phyloP scores from a whole-genome alignment of 306 rosid species.

The Cyclanthera cordifolia region DNA sequence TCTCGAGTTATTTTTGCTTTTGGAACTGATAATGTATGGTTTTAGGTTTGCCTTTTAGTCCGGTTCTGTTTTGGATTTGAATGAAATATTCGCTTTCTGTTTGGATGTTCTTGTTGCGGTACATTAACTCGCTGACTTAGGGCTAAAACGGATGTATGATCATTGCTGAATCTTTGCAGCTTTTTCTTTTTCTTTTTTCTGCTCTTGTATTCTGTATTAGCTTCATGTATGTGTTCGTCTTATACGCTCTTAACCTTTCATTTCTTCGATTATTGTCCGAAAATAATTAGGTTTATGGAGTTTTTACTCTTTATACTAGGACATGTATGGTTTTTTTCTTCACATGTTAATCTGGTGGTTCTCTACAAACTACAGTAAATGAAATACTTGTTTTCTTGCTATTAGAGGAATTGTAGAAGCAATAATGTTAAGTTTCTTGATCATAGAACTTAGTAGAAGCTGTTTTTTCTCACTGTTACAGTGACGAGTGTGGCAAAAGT shows the following conservation, averaged over 20 bases:
- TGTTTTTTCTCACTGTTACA: constrained; percentile 17
- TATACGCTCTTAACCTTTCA: background rate
- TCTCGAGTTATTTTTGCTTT: background rate
- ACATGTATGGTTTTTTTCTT: background rate
- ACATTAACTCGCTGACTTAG: background rate
- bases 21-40: background rate
- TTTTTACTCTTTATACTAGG: background rate
- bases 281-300: background rate
- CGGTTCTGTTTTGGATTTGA: background rate
- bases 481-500: constrained; percentile 63
- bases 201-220: background rate
- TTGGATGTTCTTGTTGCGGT: background rate
- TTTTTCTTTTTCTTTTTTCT: background rate
- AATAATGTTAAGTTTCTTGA: background rate
- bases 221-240: background rate
- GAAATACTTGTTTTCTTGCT: background rate
- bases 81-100: background rate
- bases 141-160: background rate
- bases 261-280: background rate
- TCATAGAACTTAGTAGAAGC: background rate
- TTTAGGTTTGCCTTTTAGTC: background rate
- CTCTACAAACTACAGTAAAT: background rate
- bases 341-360: background rate
- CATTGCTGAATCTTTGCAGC: background rate
- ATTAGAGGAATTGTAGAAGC: background rate